Evolutionary conservation across 768 basidiomycete species (phyloP), one percentile per base, ranked within the genome.

Genomic region (Suillus hirtellus): DNA sequence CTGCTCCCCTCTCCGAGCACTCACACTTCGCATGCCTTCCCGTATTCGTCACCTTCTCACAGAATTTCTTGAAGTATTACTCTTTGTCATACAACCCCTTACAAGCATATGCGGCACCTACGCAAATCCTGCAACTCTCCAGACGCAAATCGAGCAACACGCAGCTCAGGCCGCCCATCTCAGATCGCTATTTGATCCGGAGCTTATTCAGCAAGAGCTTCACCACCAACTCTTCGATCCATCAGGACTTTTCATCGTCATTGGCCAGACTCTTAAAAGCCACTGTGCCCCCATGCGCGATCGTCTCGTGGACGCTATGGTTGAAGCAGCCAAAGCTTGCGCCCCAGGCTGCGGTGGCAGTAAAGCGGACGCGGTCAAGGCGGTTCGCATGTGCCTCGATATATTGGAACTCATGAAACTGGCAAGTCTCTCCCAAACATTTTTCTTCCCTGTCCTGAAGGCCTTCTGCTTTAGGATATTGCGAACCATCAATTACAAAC

Each of bases 241-340:
- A 31, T 84, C 87, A 8, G 86, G 86, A 11, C 81, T 96, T 54
- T 94, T 96, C 77, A 73, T 81, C 53, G 86, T 87, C 64, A 88
- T 97, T 64, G 94, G 93, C 15, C 81, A 85, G 65, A 89, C 90
- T 19, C 82, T 96, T 65, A 93, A 96, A 75, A 86, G 87, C 42
- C 95, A 97, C 69, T 96, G 95, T 66, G 95, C 95, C 7, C 95
- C 95, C 15, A 95, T 96, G 88, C 82, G 95, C 42, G 95, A 97
- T 76, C 83, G 80, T 15, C 84, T 87, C 50, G 89, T 97, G 34
- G 92, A 95, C 71, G 82, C 82, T 44, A 93, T 97, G 92, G 88
- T 96, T 40, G 79, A 80, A 60, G 81, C 85, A 12, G 92, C 92
- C 3, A 80, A 81, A 62, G 75, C 81, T 35, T 85, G 87, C 73